Percentiles rank a stretch among this genome's conserved stretches.
Evolutionary conservation across 257 asterid genomes (phyloP).

Genomic region (Galeopsis tetrahit): DNA sequence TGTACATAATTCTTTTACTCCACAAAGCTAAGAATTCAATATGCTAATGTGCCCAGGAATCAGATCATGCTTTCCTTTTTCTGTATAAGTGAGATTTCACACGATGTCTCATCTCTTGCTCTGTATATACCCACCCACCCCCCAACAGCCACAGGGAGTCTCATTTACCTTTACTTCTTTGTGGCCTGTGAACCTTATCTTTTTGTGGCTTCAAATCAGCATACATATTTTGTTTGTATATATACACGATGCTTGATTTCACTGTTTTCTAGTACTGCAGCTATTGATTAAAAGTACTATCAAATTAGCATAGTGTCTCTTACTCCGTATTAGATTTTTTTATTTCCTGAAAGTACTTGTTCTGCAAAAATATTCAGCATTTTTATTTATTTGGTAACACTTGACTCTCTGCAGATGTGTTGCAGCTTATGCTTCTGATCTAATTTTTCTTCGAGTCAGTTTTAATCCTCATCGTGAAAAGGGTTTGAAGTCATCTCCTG

Average conservation of each 20-base stretch:
- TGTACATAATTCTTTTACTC: background rate
- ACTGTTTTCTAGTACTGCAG: background rate
- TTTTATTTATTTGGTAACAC: constrained; percentile 22
- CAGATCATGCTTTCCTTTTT: background rate
- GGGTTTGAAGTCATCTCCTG: constrained; percentile 63
- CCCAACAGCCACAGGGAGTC: too few relatives aligned
- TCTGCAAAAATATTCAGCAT: constrained; percentile 10
- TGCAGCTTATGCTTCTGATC: constrained; percentile 89
- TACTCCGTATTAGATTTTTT: background rate
- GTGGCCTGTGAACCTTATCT: constrained; percentile 4
- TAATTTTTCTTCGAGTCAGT: constrained; percentile 70
- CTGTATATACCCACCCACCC: too few relatives aligned
- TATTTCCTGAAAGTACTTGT: background rate
- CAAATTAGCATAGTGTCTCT: background rate
- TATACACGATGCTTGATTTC: background rate
- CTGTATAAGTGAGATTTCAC: background rate
- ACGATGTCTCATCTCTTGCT: background rate
- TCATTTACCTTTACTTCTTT: constrained; percentile 5
- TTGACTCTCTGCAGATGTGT: constrained; percentile 70
- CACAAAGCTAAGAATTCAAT: background rate
- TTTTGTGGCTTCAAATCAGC: constrained; percentile 21
- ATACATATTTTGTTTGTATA: background rate
- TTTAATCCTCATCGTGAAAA: constrained; percentile 84
- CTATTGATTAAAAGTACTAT: constrained; percentile 15
- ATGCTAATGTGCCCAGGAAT: background rate